Evolutionary conservation across 23 red algal genomes (phyloP).

Genomic region (Gracilaria caudata): DNA sequence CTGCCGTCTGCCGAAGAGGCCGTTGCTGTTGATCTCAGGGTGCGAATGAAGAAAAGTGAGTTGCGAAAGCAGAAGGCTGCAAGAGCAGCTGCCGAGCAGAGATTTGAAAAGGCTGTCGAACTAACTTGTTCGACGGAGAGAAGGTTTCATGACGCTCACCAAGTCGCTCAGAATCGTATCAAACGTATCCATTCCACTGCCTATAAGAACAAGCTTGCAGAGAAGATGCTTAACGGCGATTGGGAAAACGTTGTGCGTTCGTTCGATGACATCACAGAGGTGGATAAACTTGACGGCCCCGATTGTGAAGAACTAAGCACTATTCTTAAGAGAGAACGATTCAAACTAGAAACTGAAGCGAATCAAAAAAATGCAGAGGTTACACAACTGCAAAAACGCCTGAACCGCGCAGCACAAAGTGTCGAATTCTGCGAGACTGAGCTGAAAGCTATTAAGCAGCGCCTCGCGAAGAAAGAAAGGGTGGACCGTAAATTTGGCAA

Average conservation of each 20-base stretch:
- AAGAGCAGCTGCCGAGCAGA: background rate
- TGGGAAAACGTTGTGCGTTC: background rate
- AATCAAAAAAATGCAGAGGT: background rate
- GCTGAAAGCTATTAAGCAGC: background rate
- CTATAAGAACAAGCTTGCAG: background rate
- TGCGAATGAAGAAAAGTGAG: background rate
- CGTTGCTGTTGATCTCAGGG: background rate
- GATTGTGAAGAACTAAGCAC: background rate
- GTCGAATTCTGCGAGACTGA: background rate
- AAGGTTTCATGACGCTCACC: background rate
- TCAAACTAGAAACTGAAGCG: slow-evolving; percentile 3
- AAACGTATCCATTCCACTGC: background rate
- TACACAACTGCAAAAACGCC: background rate
- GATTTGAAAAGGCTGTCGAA: slow-evolving; percentile 8
- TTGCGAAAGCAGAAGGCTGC: slow-evolving; percentile 8
- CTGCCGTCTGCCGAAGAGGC: background rate
- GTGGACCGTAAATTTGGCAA: background rate
- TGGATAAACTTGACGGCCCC: background rate
- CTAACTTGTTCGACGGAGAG: background rate
- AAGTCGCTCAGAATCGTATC: background rate
- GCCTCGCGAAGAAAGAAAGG: background rate
- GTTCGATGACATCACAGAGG: slow-evolving; percentile 1
- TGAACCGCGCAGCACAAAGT: background rate
- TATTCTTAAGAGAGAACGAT: background rate
- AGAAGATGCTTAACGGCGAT: background rate